These are phyloP conservation scores for Fusarium solani-melongenae DNA, from an alignment of 2,329 filamentous ascomycete genomes.

Conservation along the genomic window DNA sequence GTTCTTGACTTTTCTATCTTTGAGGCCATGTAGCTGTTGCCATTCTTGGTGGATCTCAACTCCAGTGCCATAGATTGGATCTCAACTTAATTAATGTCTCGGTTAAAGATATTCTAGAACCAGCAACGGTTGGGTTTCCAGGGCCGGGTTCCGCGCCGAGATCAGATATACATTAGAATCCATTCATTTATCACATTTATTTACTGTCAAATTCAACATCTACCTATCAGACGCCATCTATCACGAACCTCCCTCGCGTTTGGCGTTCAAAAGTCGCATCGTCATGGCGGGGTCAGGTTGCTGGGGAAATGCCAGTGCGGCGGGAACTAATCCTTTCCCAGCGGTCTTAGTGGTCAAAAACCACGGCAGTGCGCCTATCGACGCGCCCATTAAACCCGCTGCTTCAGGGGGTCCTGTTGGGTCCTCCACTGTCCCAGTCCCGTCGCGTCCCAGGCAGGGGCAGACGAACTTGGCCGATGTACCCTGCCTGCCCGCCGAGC, in stretches of 20 bases:
- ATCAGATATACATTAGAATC: neutral
- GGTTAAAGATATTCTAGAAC: neutral
- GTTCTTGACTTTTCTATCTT: neutral
- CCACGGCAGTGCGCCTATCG: constrained; percentile 27
- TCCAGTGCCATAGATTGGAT: neutral
- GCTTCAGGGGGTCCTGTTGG: constrained; percentile 5
- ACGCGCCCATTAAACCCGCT: constrained; percentile 29
- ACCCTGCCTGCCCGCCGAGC: neutral
- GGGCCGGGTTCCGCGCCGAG: neutral
- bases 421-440: constrained; percentile 5
- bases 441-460: constrained; percentile 14
- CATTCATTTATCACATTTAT: no score
- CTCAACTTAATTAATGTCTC: neutral
- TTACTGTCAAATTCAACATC: neutral
- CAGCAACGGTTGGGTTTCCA: neutral
- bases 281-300: constrained; percentile 34
- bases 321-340: constrained; percentile 29
- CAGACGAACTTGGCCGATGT: constrained; percentile 4
- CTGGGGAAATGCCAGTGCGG: constrained; percentile 32
- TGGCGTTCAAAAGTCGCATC: neutral
- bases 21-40: neutral
- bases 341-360: constrained; percentile 10
- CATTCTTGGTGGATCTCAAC: neutral
- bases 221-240: neutral
- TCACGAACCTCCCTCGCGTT: neutral